These are phyloP conservation scores for Psilocybe sp. DNA, from an alignment of 768 basidiomycete species.

Conservation along the genomic window DNA sequence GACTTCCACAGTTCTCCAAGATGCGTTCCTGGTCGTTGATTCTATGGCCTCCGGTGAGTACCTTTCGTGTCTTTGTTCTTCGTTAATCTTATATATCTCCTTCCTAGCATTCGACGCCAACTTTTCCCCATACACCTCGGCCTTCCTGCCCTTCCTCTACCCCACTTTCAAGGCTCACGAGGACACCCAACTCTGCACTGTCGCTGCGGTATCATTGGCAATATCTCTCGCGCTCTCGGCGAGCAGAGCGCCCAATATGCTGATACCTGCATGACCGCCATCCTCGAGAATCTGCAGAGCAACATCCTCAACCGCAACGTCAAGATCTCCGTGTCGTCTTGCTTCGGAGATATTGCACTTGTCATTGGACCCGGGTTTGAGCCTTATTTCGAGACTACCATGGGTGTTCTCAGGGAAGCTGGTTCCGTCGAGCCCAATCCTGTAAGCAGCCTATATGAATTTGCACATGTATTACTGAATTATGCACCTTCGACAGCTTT, in stretches of 20 bases:
- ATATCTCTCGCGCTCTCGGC: slow-evolving; percentile 92
- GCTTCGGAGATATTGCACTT: slow-evolving; percentile 95
- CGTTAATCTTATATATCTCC: background rate
- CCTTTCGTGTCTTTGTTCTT: too few species aligned
- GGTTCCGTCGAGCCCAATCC: slow-evolving; percentile 86
- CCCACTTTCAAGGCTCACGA: slow-evolving; percentile 90
- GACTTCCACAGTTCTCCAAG: slow-evolving; percentile 92
- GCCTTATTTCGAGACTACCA: slow-evolving; percentile 86
- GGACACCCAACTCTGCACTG: slow-evolving; percentile 93
- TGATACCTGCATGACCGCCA: slow-evolving; percentile 84
- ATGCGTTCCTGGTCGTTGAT: slow-evolving; percentile 93
- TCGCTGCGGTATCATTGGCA: slow-evolving; percentile 93
- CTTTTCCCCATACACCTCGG: slow-evolving; percentile 80
- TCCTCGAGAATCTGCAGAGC: slow-evolving; percentile 88
- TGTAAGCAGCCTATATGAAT: slow-evolving; percentile 39
- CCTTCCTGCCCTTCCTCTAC: slow-evolving; percentile 84
- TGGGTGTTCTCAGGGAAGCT: slow-evolving; percentile 89
- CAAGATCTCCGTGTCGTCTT: slow-evolving; percentile 93
- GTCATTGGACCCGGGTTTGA: slow-evolving; percentile 85
- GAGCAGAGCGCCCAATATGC: slow-evolving; percentile 83
- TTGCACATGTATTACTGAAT: slow-evolving; percentile 3
- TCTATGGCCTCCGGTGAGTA: slow-evolving; percentile 70
- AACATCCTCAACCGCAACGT: slow-evolving; percentile 89
- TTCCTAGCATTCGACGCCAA: slow-evolving; percentile 72
- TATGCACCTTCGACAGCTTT: slow-evolving; percentile 43